phyloP scores from a whole-genome alignment of 1,284 basidiomycete genomes.

The Ceraceosorus bombacis region DNA sequence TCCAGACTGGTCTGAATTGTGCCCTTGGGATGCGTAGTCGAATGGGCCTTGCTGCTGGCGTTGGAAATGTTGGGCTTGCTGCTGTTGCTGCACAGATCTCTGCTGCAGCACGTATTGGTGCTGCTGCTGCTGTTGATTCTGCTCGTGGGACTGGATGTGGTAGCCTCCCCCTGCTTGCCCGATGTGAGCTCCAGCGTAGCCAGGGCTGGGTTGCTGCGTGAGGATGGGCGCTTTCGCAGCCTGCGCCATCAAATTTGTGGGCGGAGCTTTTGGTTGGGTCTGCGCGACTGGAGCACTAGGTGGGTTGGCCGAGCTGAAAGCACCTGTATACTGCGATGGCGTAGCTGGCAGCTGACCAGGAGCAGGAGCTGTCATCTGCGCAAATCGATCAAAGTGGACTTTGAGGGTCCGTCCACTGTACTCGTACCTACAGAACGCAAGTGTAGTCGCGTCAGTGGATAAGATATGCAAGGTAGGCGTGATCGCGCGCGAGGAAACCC shows the following conservation, averaged over 20 bases:
- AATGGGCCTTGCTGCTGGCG: conserved; percentile 14
- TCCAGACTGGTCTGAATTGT: background rate
- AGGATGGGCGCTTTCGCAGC: background rate
- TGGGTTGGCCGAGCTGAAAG: conserved; percentile 37
- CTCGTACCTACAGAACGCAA: conserved; percentile 59
- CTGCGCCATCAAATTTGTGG: background rate
- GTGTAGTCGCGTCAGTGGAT: background rate
- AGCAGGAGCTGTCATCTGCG: conserved; percentile 14
- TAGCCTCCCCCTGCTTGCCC: background rate
- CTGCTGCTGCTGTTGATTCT: conserved; percentile 14
- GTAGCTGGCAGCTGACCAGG: conserved; percentile 24
- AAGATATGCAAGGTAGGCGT: background rate
- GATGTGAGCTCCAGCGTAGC: background rate
- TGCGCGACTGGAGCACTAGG: conserved; percentile 11
- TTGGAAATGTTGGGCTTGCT: conserved; percentile 11
- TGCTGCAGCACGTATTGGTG: conserved; percentile 8
- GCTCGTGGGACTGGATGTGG: conserved; percentile 3
- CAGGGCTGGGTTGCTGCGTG: background rate
- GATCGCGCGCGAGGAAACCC: background rate
- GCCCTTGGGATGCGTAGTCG: conserved; percentile 15
- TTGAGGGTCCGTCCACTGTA: conserved; percentile 75
- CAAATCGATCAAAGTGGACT: conserved; percentile 66
- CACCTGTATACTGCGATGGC: conserved; percentile 45
- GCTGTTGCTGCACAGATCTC: conserved; percentile 7
- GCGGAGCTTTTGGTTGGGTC: background rate